phyloP scores from a whole-genome alignment of 805 yeast species.

The Candida endomychidarum region DNA sequence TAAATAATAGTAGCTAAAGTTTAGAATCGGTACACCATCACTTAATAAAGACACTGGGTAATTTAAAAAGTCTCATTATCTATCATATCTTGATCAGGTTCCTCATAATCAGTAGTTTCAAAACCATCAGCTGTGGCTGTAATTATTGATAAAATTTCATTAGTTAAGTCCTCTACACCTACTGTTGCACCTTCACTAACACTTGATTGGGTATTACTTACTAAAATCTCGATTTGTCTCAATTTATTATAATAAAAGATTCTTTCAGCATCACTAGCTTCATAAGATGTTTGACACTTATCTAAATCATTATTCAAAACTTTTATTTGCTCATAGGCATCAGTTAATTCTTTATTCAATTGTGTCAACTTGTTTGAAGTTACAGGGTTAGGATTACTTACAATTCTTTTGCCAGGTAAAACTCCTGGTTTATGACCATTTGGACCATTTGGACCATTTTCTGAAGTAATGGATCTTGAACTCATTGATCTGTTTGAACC shows the following conservation, averaged over 20 bases:
- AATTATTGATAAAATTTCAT: constrained; percentile 24
- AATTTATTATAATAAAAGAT: constrained; percentile 88
- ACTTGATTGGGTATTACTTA: constrained; percentile 46
- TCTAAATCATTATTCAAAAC: constrained; percentile 50
- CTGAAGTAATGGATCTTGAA: not conserved
- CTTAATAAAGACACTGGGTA: too few species aligned
- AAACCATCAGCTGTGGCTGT: constrained; percentile 67
- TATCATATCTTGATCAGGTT: constrained; percentile 12
- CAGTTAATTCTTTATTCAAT: constrained; percentile 42
- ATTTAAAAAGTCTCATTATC: constrained; percentile 13
- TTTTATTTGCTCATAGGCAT: constrained; percentile 41
- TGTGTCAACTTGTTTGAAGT: constrained; percentile 3
- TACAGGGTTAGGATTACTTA: constrained; percentile 11
- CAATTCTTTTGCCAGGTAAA: constrained; percentile 9
- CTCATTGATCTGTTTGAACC: constrained; percentile 6
- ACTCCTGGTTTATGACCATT: constrained; percentile 3
- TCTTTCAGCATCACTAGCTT: constrained; percentile 75
- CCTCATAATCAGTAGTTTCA: constrained; percentile 47
- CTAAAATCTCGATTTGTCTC: constrained; percentile 81
- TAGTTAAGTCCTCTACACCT: constrained; percentile 7
- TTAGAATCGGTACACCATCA: too few species aligned
- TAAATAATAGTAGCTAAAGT: too few species aligned
- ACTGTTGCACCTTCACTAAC: constrained; percentile 8
- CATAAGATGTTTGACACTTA: constrained; percentile 59
- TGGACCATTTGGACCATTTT: too few species aligned